Conservation (phyloP, 2,329 filamentous ascomycete genomes). For the Venturia nashicola region DNA sequence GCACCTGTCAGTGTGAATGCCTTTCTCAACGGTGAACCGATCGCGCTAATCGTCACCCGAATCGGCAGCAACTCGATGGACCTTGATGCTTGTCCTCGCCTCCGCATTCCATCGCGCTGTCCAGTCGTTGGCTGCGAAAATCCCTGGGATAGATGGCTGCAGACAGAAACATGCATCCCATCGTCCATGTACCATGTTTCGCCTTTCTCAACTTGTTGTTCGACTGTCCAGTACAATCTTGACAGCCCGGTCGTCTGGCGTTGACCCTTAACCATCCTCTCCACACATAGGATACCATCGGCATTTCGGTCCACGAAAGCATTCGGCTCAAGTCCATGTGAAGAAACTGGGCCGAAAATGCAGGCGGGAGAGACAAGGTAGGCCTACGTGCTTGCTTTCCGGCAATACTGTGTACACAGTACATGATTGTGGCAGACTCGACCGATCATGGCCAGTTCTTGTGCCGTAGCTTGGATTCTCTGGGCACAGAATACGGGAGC, state of each 20-base stretch:
- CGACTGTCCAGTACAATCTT: not conserved
- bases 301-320: not conserved
- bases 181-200: not conserved
- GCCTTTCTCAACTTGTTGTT: not conserved
- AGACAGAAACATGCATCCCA: not conserved
- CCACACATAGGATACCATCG: not conserved
- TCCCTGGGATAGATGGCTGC: not conserved
- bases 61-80: not conserved
- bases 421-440: no score
- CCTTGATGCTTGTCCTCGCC: conserved; percentile 2
- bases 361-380: not conserved
- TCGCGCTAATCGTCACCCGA: not conserved
- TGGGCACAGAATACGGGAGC: not conserved
- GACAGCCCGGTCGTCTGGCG: not conserved
- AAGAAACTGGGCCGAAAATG: not conserved
- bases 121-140: not conserved
- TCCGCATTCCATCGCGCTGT: not conserved
- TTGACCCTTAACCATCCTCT: not conserved
- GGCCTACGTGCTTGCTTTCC: not conserved
- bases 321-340: not conserved
- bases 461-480: not conserved
- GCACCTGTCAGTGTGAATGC: not conserved
- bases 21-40: not conserved
- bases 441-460: not conserved
- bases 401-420: not conserved